Evolutionary conservation across 176 grass and related monocot species (phyloP), one percentile per base, ranked within the genome.

Genomic region (Eleusine indica): DNA sequence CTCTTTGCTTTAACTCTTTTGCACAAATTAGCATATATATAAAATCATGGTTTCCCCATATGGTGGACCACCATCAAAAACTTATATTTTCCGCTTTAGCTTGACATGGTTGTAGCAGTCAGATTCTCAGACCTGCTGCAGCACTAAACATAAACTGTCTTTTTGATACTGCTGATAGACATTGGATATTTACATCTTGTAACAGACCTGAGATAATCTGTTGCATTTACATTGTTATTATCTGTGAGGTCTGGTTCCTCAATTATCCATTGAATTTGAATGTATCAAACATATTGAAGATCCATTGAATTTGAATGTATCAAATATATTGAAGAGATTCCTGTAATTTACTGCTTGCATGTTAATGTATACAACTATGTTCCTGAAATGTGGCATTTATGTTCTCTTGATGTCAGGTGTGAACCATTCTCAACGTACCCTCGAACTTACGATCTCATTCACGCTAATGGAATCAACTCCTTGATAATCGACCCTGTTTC

Each of bases 381-480:
- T 80, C 63, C 22, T 73, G 25, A 75, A 60, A 38, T 71, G 17
- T 71, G 1, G 7, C 78, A 66, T 65, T 84, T 70, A 19, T 80
- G n/a, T 80, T 4, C 25, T 49, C 85, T 71, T 94, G 42, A 30
- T 89, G 71, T 73, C 78, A 98, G 96, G 93, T 96, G 93, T 87
- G 93, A 96, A 68, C 82, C 93, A 81, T 98, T 98, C 78, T 98
- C 96, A 62, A 95, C 96, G 17, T 98, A 98, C 82, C 93, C 93
- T 67, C 87, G 96, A 74, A 98, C 96, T 28, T 98, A 94, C 68
- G 96, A 95, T 89, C 87, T 95, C 10, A 87, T 98, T 98, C 96
- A 98, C 75, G 91, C 77, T 35, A 86, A 90, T 76, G 87, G 91
- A 82, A 94, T 98, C 49, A 90, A 85, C 79, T 90, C 93, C 54